Evolutionary conservation across 768 basidiomycete genomes (phyloP), one percentile per base, ranked within the genome.

Genomic region (Nidularia sp.): DNA sequence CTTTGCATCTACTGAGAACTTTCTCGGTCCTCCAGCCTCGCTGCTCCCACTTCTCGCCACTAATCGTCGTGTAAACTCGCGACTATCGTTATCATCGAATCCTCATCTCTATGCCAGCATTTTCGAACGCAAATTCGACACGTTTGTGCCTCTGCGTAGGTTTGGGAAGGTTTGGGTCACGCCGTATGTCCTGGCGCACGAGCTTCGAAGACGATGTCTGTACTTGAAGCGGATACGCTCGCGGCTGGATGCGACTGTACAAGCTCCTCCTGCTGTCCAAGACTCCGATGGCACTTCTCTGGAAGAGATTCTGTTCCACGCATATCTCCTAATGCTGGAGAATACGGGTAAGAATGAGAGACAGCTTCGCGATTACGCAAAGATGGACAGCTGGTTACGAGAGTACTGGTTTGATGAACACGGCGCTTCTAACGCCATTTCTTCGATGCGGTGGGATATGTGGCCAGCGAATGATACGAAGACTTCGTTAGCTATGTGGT

Each of bases 321-420:
- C 83, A 29, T 91, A 87, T 61, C 67, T 89, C 35, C 83, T 93
- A 83, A 78, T 91, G 76, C 70, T 93, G 45, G 91, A 93, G 70
- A 86, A 90, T 57, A 86, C 86, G 31, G 86, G 82, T 42, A 84
- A 79, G 62, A 92, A 92, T 57, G 79, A 79, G 57, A 64, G 47
- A 44, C 89, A 90, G 62, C 75, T 92, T n/a, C 63, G 81, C n/a
- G 80, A 82, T 22, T 90, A 85, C 59, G 88, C 81, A 4, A 60
- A 62, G 39, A 77, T 90, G 51, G 79, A 83, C 50, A 57, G 58
- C 0, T 91, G 89, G 88, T 63, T 92, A 41, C 71, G 70, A 57
- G 75, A 77, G 51, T 91, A 80, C 60, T 85, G 85, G 83, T 84
- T 90, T 55, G 75, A 81, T 52, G 68, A 74, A 7, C 55, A 68